Percentiles rank a stretch among this genome's conserved stretches.
phyloP scores from a whole-genome alignment of 2,329 filamentous ascomycete genomes.

The Penicillium brevicompactum region DNA sequence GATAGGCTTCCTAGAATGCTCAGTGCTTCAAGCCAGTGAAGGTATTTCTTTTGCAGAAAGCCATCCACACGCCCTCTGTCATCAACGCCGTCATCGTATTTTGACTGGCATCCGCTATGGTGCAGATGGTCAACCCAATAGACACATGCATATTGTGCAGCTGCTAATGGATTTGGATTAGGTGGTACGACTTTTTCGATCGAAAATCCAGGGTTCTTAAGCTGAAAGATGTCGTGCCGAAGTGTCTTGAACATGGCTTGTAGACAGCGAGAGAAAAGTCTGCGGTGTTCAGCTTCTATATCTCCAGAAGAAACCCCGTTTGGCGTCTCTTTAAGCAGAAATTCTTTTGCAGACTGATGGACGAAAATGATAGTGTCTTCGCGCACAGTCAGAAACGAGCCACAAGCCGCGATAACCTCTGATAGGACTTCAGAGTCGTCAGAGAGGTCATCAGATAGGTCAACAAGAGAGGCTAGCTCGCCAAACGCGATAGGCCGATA shows the following conservation, averaged over 20 bases:
- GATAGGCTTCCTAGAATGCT: conserved; percentile 24
- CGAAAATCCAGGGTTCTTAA: conserved; percentile 23
- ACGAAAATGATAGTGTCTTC: conserved; percentile 22
- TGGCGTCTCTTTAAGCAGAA: background rate
- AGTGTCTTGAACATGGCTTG: conserved; percentile 31
- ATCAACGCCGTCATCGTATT: conserved; percentile 6
- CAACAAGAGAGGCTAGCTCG: background rate
- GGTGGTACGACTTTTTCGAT: conserved; percentile 16
- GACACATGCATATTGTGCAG: conserved; percentile 34
- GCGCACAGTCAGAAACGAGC: conserved; percentile 26
- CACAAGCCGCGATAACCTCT: conserved; percentile 21
- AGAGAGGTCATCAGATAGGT: background rate
- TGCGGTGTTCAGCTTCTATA: conserved; percentile 22
- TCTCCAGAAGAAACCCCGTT: conserved; percentile 32
- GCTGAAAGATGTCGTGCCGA: conserved; percentile 38
- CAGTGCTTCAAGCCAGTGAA: conserved; percentile 35
- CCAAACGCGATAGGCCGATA: conserved; percentile 2
- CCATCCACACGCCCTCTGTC: conserved; percentile 8
- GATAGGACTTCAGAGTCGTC: background rate
- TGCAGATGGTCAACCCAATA: conserved; percentile 41
- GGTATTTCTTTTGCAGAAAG: conserved; percentile 26
- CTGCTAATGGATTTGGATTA: conserved; percentile 29
- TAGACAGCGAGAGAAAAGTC: conserved; percentile 40
- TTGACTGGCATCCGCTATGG: conserved; percentile 17
- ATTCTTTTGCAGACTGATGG: conserved; percentile 32